Percentiles rank a stretch among this genome's conserved stretches.
These are phyloP conservation scores for Coleophoma eucalyptorum DNA, from an alignment of 2,329 filamentous ascomycete genomes.

Conservation along the genomic window DNA sequence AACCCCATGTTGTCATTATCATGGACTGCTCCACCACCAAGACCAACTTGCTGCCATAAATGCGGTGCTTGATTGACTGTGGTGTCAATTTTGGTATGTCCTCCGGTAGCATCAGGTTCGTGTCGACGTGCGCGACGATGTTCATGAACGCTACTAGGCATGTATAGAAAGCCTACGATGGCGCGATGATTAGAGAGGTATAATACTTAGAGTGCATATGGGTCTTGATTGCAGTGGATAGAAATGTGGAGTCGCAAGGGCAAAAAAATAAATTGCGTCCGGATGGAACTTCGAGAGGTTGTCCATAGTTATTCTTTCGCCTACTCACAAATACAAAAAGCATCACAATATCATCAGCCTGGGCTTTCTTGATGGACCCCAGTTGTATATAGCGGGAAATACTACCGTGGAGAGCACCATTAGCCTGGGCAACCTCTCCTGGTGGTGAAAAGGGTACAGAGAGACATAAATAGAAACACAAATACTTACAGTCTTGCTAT, in stretches of 20 bases:
- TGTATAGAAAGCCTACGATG: conserved; percentile 43
- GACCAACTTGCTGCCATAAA: conserved; percentile 56
- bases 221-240: neutral
- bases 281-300: too few relatives aligned
- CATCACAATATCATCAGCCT: conserved; percentile 54
- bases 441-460: neutral
- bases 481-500: conserved; percentile 34
- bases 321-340: conserved; percentile 43
- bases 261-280: too few relatives aligned
- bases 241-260: too few relatives aligned
- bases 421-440: neutral
- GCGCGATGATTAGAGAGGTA: neutral
- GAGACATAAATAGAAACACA: neutral
- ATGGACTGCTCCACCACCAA: conserved; percentile 60
- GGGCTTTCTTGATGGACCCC: conserved; percentile 44
- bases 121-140: conserved; percentile 49
- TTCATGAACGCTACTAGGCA: conserved; percentile 51
- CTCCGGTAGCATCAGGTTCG: conserved; percentile 52
- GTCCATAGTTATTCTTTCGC: too few relatives aligned
- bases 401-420: conserved; percentile 15
- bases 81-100: conserved; percentile 42
- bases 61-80: conserved; percentile 18
- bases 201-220: neutral
- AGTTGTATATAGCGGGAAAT: conserved; percentile 34
- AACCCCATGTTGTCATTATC: conserved; percentile 51